Conservation (phyloP, 768 basidiomycete species). For the Auricularia cornea region DNA sequence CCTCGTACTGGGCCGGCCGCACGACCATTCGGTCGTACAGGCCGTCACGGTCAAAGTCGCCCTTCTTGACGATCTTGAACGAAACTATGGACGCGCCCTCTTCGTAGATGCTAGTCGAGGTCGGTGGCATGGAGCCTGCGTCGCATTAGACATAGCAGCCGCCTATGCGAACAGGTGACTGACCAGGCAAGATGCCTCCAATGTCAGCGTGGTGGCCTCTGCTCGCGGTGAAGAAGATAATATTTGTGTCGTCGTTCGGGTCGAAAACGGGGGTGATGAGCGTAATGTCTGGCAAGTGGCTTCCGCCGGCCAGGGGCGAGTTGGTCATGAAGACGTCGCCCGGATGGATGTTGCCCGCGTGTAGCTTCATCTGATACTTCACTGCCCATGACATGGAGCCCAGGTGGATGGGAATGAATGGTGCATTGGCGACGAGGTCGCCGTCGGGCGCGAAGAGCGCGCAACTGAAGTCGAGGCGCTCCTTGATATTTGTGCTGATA, state of each 20-base stretch:
- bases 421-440: constrained; percentile 89
- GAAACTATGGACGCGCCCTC: constrained; percentile 88
- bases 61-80: constrained; percentile 83
- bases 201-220: constrained; percentile 93
- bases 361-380: constrained; percentile 78
- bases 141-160: neutral
- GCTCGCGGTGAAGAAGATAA: constrained; percentile 90
- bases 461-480: constrained; percentile 90
- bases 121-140: constrained; percentile 82
- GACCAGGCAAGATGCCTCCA: constrained; percentile 77
- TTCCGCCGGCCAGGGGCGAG: constrained; percentile 81
- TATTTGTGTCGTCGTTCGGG: constrained; percentile 40
- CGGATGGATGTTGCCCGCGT: constrained; percentile 64
- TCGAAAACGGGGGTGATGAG: constrained; percentile 88
- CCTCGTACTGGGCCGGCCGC: constrained; percentile 71
- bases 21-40: constrained; percentile 75
- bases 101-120: constrained; percentile 82
- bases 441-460: constrained; percentile 94
- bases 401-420: constrained; percentile 59
- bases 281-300: constrained; percentile 83
- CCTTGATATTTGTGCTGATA: constrained; percentile 56
- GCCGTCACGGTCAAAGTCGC: constrained; percentile 69
- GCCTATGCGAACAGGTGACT: neutral
- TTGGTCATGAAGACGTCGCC: constrained; percentile 94
- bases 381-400: constrained; percentile 31